Evolutionary conservation across 352 stramenopile genomes (phyloP).

Genomic region (Pythium vanterpoolii): DNA sequence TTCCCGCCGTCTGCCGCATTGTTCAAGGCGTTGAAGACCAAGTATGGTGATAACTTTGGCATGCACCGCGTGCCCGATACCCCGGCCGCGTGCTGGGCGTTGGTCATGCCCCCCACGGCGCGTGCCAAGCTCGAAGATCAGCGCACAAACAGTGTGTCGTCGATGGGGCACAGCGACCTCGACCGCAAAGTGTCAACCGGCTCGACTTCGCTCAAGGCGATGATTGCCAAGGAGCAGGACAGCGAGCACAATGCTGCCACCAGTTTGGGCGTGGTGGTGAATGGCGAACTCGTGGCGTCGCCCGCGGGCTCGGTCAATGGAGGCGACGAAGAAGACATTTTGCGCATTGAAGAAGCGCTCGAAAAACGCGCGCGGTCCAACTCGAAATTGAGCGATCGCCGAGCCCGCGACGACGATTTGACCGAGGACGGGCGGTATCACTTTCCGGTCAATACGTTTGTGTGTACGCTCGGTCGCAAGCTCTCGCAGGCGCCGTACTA

Average conservation of each 20-base stretch:
- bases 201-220: slow-evolving; percentile 9
- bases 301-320: slow-evolving; percentile 4
- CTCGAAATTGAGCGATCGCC: slow-evolving; percentile 24
- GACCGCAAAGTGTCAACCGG: slow-evolving; percentile 19
- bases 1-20: slow-evolving; percentile 80
- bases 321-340: slow-evolving; percentile 24
- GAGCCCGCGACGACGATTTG: slow-evolving; percentile 27
- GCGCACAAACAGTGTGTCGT: not conserved
- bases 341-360: slow-evolving; percentile 16
- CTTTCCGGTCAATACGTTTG: slow-evolving; percentile 83
- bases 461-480: slow-evolving; percentile 80
- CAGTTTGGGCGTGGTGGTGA: not conserved
- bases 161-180: not conserved
- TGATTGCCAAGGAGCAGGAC: slow-evolving; percentile 8
- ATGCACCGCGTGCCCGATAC: slow-evolving; percentile 73
- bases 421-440: slow-evolving; percentile 50
- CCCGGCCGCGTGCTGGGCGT: slow-evolving; percentile 67
- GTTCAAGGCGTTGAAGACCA: slow-evolving; percentile 83
- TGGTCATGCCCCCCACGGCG: slow-evolving; percentile 61
- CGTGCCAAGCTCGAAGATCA: slow-evolving; percentile 62
- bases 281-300: not conserved
- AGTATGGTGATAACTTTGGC: slow-evolving; percentile 77
- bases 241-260: slow-evolving; percentile 8
- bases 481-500: slow-evolving; percentile 82
- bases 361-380: slow-evolving; percentile 14